Conservation (phyloP, 257 asterid species). For the Solanum bulbocastanum region DNA sequence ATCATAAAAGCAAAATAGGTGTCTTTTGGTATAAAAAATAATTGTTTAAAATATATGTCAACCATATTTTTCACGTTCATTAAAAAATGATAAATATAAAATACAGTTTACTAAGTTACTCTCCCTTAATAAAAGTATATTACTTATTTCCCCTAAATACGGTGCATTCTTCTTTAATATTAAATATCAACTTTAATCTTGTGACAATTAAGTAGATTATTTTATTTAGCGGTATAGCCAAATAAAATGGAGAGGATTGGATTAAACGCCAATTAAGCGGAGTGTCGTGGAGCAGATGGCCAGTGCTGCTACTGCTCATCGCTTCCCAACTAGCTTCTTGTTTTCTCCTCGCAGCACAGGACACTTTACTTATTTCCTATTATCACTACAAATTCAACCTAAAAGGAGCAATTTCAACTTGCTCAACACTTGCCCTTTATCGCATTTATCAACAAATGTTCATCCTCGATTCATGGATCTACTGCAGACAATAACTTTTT, state of each 20-base stretch:
- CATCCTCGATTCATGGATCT: conserved; percentile 13
- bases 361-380: not conserved
- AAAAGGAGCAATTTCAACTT: not conserved
- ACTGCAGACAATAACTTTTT: conserved; percentile 1
- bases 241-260: not conserved
- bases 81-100: too few relatives aligned
- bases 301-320: not conserved
- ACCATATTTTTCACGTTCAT: too few relatives aligned
- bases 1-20: too few relatives aligned
- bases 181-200: not conserved
- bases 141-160: too few relatives aligned
- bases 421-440: not conserved
- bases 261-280: not conserved
- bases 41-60: too few relatives aligned
- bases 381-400: not conserved
- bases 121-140: too few relatives aligned
- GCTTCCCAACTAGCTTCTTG: not conserved
- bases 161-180: not conserved
- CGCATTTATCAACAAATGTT: conserved; percentile 1
- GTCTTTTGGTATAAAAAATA: too few relatives aligned
- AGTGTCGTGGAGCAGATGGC: not conserved
- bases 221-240: not conserved
- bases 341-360: not conserved
- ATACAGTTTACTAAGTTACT: too few relatives aligned
- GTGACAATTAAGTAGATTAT: not conserved